phyloP scores from a whole-genome alignment of 176 grass and related monocot species.

The Paspalum notatum region DNA sequence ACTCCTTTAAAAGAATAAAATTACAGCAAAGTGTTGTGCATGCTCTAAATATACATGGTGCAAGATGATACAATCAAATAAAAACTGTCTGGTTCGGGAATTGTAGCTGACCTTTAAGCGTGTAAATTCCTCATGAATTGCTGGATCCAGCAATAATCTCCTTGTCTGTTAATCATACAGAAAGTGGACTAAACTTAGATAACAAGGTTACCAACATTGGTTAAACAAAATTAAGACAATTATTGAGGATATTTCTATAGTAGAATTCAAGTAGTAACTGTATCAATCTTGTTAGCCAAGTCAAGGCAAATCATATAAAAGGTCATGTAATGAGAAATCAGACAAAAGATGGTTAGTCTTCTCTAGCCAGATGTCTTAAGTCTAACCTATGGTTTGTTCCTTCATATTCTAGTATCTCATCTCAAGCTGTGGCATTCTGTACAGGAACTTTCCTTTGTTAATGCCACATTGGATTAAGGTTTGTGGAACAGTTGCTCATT shows the following conservation, averaged over 20 bases:
- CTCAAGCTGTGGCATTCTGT: background rate
- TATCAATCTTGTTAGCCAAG: background rate
- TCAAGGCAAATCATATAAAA: background rate
- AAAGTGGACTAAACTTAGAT: conserved; percentile 25
- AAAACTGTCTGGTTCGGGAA: background rate
- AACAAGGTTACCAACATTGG: conserved; percentile 4
- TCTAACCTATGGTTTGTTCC: background rate
- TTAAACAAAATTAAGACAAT: conserved; percentile 17
- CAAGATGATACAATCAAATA: conserved; percentile 21
- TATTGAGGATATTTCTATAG: background rate
- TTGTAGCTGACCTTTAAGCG: conserved; percentile 69
- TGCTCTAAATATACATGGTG: conserved; percentile 3
- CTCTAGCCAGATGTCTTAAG: background rate
- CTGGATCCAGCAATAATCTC: conserved; percentile 95
- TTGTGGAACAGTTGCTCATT: background rate
- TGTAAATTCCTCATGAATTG: conserved; percentile 98
- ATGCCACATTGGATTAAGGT: background rate
- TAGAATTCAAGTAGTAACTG: background rate
- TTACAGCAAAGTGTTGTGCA: background rate
- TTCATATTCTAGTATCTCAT: conserved; percentile 1
- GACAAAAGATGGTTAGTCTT: background rate
- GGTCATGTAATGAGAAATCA: background rate
- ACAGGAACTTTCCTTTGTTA: background rate
- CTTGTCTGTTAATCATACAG: conserved; percentile 70
- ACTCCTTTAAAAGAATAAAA: background rate